Percentiles rank a stretch among this genome's conserved stretches.
Conservation (phyloP, 176 grass and related monocot genomes). For the Oryza rufipogon region DNA sequence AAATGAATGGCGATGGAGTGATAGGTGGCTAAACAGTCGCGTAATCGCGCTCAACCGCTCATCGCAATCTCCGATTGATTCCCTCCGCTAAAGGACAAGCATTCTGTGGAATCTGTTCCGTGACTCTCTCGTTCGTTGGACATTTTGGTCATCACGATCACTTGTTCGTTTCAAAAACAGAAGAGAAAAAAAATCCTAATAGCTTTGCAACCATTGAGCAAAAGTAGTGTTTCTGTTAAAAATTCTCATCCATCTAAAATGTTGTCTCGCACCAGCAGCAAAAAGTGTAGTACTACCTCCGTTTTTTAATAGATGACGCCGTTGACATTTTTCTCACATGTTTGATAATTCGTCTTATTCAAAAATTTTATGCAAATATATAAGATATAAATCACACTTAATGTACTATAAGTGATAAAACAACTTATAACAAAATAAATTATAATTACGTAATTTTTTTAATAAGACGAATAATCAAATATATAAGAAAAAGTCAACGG, state of each 20-base stretch:
- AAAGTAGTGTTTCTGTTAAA: neutral
- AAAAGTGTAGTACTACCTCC: neutral
- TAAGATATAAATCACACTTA: no score
- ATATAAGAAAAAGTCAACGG: no score
- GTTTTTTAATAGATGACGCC: no score
- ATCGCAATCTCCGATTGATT: neutral
- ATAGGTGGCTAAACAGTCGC: neutral
- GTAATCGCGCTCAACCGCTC: neutral
- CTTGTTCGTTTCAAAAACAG: neutral
- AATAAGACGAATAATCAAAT: no score
- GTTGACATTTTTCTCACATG: no score
- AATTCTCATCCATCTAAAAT: neutral
- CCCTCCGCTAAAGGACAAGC: neutral
- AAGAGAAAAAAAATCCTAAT: neutral
- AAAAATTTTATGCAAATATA: no score
- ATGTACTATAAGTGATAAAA: no score
- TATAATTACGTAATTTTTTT: no score
- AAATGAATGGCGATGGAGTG: neutral
- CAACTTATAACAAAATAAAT: no score
- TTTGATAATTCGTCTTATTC: no score
- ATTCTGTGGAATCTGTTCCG: neutral
- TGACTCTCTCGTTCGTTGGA: neutral
- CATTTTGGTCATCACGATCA: neutral
- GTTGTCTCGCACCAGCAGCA: constrained; percentile 6
- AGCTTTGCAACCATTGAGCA: neutral